phyloP scores from a whole-genome alignment of 202 grass and related monocot genomes.

The Dendrocalamus latiflorus region DNA sequence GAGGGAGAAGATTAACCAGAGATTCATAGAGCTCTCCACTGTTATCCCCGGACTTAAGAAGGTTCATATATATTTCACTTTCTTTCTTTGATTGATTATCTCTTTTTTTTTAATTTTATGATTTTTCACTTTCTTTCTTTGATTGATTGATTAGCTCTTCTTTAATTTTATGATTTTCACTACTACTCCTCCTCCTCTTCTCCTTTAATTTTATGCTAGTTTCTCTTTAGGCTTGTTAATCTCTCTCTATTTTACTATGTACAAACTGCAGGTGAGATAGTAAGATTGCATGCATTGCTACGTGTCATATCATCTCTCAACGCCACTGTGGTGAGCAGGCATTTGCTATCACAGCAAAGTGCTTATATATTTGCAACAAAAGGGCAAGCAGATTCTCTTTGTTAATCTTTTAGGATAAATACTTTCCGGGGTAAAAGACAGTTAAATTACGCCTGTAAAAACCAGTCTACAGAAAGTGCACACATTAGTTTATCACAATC shows the following conservation, averaged over 20 bases:
- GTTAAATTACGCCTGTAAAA: background rate
- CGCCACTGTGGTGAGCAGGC: background rate
- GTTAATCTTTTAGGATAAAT: background rate
- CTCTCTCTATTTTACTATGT: background rate
- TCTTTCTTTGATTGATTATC: background rate
- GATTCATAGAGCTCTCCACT: slow-evolving; percentile 75
- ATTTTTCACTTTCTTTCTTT: background rate
- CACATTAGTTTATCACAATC: background rate
- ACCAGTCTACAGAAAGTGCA: background rate
- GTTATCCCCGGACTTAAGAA: slow-evolving; percentile 78
- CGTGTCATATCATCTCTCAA: background rate
- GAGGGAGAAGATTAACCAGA: slow-evolving; percentile 79
- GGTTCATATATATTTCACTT: background rate
- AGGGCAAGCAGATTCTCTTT: background rate
- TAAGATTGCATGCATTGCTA: slow-evolving; percentile 16
- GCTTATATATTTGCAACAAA: background rate
- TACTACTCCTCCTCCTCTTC: background rate
- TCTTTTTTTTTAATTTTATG: background rate
- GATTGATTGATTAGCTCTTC: background rate
- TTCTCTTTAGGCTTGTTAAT: background rate
- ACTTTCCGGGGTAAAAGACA: background rate
- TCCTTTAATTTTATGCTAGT: slow-evolving; percentile 9
- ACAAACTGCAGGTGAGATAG: background rate
- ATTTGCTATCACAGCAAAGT: background rate
- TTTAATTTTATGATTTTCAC: background rate